phyloP scores from a whole-genome alignment of 1,139 yeast species.

The Lizanozyma gosingica region DNA sequence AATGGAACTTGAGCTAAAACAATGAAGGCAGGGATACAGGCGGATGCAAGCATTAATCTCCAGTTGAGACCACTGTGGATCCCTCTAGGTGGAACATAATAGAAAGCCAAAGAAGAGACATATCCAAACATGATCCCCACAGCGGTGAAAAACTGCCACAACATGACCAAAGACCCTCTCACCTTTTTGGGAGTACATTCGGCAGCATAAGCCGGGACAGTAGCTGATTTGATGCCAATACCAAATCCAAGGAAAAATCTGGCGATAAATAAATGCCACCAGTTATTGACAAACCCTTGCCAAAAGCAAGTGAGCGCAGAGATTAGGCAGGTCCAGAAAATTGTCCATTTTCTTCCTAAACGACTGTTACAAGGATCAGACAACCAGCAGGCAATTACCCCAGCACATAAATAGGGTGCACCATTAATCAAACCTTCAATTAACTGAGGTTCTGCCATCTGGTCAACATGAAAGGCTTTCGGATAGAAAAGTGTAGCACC shows the following conservation, averaged over 20 bases:
- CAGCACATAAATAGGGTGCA: slow-evolving; percentile 74
- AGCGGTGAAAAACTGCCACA: slow-evolving; percentile 88
- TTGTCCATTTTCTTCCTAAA: slow-evolving; percentile 67
- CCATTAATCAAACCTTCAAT: slow-evolving; percentile 69
- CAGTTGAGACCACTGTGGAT: slow-evolving; percentile 54
- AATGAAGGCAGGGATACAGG: slow-evolving; percentile 62
- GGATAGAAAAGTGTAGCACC: slow-evolving; percentile 78
- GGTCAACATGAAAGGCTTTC: slow-evolving; percentile 7
- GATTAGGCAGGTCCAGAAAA: slow-evolving; percentile 57
- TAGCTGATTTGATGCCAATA: slow-evolving; percentile 72
- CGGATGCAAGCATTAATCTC: slow-evolving; percentile 78
- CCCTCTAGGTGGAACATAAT: slow-evolving; percentile 32
- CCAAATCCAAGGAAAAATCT: slow-evolving; percentile 70
- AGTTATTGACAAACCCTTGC: slow-evolving; percentile 63
- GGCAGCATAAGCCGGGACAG: slow-evolving; percentile 76
- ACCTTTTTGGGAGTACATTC: slow-evolving; percentile 72
- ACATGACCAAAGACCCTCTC: slow-evolving; percentile 76
- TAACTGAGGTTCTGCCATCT: slow-evolving; percentile 28
- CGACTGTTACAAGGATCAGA: slow-evolving; percentile 58
- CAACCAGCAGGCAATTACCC: slow-evolving; percentile 63
- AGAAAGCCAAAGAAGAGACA: slow-evolving; percentile 58
- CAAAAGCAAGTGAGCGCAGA: slow-evolving; percentile 67
- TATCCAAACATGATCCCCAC: slow-evolving; percentile 81
- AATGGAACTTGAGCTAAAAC: slow-evolving; percentile 61
- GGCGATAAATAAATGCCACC: slow-evolving; percentile 73